Evolutionary conservation across 495 filamentous ascomycete species (phyloP).

Genomic region (Mycothermus thermophilus): DNA sequence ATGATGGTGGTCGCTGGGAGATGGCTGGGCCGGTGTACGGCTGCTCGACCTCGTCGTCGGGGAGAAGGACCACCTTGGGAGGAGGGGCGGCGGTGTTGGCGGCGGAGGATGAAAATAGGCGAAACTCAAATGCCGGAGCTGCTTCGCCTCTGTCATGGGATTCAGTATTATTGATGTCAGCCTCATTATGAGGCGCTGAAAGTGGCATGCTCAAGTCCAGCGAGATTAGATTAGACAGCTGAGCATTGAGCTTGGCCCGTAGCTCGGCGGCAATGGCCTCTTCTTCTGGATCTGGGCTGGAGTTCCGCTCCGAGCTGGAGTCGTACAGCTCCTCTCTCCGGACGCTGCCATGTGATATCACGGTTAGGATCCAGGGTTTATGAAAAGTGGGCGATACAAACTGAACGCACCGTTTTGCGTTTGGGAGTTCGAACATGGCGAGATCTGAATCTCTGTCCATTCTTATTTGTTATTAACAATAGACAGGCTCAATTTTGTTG

Average conservation of each 20-base stretch:
- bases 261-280: slow-evolving; percentile 16
- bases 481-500: too few relatives aligned
- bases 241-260: slow-evolving; percentile 26
- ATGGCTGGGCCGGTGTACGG: slow-evolving; percentile 26
- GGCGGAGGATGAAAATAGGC: slow-evolving; percentile 35
- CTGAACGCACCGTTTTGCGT: slow-evolving; percentile 36
- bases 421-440: slow-evolving; percentile 38
- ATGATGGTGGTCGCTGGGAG: slow-evolving; percentile 25
- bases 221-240: slow-evolving; percentile 27
- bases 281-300: slow-evolving; percentile 11
- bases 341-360: slow-evolving; percentile 24
- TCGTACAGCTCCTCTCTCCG: slow-evolving; percentile 37
- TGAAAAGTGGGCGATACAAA: background rate
- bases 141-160: too few relatives aligned
- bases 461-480: background rate
- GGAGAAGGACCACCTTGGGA: slow-evolving; percentile 22
- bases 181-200: too few relatives aligned
- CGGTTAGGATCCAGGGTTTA: background rate
- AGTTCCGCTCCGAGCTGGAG: slow-evolving; percentile 17
- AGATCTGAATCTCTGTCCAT: background rate
- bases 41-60: slow-evolving; percentile 10
- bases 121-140: slow-evolving; percentile 37
- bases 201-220: too few relatives aligned
- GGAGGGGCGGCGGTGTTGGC: slow-evolving; percentile 3
- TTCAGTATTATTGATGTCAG: too few relatives aligned